These are phyloP conservation scores for Xylariales sp. DNA, from an alignment of 2,329 filamentous ascomycete species.

Conservation along the genomic window DNA sequence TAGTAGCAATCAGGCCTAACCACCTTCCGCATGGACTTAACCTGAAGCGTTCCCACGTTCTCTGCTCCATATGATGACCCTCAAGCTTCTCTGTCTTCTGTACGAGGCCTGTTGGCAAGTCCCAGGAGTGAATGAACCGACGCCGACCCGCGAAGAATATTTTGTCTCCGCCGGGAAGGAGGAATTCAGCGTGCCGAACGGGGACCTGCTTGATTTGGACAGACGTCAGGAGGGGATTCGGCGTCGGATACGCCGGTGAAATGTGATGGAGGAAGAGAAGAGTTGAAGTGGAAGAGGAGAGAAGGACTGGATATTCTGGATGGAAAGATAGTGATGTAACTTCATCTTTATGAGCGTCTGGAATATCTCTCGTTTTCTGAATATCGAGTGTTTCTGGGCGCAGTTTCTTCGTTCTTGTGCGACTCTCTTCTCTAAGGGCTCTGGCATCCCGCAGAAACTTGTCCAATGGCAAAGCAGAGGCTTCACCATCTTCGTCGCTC, in stretches of 20 bases:
- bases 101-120: constrained; percentile 74
- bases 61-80: constrained; percentile 76
- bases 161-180: constrained; percentile 65
- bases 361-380: constrained; percentile 80
- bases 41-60: constrained; percentile 85
- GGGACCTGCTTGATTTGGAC: constrained; percentile 81
- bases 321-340: constrained; percentile 87
- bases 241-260: constrained; percentile 68
- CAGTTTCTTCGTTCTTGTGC: constrained; percentile 62
- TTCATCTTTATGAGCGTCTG: constrained; percentile 70
- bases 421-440: constrained; percentile 53
- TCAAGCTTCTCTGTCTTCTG: constrained; percentile 76
- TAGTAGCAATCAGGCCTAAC: constrained; percentile 76
- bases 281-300: constrained; percentile 82
- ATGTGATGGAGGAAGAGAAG: constrained; percentile 88
- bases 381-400: constrained; percentile 88
- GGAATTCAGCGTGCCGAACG: constrained; percentile 79
- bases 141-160: constrained; percentile 87
- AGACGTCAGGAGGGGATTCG: constrained; percentile 86
- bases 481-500: constrained; percentile 35
- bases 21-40: constrained; percentile 81
- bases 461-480: constrained; percentile 73
- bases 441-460: constrained; percentile 72
- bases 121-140: constrained; percentile 92
- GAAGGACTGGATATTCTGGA: constrained; percentile 78